Conservation (phyloP, 306 rosid genomes). For the Lathyrus oleraceus region DNA sequence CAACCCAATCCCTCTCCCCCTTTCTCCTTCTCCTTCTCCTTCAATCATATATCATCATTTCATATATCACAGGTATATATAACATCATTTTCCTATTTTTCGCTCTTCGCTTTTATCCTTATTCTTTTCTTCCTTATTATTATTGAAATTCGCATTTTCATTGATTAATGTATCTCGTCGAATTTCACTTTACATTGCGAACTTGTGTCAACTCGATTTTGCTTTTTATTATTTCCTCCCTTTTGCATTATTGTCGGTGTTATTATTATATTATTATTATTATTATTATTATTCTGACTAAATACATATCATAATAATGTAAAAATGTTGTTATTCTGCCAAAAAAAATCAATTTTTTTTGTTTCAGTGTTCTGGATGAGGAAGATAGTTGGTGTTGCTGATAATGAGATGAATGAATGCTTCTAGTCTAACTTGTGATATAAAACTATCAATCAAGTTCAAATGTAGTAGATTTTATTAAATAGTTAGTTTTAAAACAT, state of each 20-base stretch:
- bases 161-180: constrained; percentile 5
- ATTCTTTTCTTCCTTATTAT: too few relatives aligned
- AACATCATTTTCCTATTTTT: neutral
- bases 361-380: neutral
- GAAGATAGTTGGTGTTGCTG: neutral
- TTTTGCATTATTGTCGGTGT: neutral
- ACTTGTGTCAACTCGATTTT: constrained; percentile 27
- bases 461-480: neutral
- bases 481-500: neutral
- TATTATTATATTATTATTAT: neutral
- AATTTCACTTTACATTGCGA: constrained; percentile 27
- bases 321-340: neutral
- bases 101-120: neutral
- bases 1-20: constrained; percentile 12
- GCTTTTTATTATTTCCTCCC: neutral
- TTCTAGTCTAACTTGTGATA: neutral
- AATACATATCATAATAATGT: too few relatives aligned
- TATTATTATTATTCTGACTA: neutral
- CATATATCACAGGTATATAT: neutral
- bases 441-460: neutral
- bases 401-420: neutral
- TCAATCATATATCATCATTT: neutral
- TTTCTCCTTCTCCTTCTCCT: neutral
- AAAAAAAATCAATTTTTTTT: neutral
- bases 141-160: neutral